These are phyloP conservation scores for Chaetomidium leptoderma DNA, from an alignment of 495 filamentous ascomycete genomes.

Conservation along the genomic window DNA sequence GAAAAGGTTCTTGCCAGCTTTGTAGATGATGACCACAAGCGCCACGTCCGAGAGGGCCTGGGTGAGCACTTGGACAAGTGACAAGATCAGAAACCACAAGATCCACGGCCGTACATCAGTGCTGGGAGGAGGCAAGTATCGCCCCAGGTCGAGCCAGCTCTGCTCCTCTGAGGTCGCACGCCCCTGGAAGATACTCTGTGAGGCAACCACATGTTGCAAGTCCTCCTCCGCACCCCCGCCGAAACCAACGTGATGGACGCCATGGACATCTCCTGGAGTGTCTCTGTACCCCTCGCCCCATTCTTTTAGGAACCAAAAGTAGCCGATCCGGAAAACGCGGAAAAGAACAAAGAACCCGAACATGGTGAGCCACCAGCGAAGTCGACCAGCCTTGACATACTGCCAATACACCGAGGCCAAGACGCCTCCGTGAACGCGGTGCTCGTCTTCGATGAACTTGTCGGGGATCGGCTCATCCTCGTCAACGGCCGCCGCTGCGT, in stretches of 20 bases:
- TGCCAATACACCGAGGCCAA: slow-evolving; percentile 72
- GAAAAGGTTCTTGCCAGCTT: slow-evolving; percentile 69
- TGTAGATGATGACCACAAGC: slow-evolving; percentile 68
- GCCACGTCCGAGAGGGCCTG: slow-evolving; percentile 53
- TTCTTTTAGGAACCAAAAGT: slow-evolving; percentile 77
- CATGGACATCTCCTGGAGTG: not conserved
- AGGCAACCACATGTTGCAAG: not conserved
- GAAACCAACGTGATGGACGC: not conserved
- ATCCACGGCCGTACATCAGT: slow-evolving; percentile 71
- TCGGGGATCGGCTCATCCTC: slow-evolving; percentile 51
- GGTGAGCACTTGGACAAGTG: slow-evolving; percentile 52
- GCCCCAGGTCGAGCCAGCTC: slow-evolving; percentile 41
- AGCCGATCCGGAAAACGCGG: slow-evolving; percentile 55
- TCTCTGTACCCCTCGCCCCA: slow-evolving; percentile 73
- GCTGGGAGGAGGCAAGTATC: slow-evolving; percentile 57
- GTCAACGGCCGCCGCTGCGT: slow-evolving; percentile 25
- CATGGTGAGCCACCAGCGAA: slow-evolving; percentile 64
- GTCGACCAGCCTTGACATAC: slow-evolving; percentile 71
- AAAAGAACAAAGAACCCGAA: slow-evolving; percentile 55
- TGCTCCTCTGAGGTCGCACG: slow-evolving; percentile 14
- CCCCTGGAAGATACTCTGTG: slow-evolving; percentile 6
- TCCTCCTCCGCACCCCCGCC: not conserved
- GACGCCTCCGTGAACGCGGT: slow-evolving; percentile 70
- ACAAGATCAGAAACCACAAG: slow-evolving; percentile 58
- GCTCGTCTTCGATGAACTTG: slow-evolving; percentile 80